These are phyloP conservation scores for Kodamaea suecica DNA, from an alignment of 1,139 yeast species.

Conservation along the genomic window DNA sequence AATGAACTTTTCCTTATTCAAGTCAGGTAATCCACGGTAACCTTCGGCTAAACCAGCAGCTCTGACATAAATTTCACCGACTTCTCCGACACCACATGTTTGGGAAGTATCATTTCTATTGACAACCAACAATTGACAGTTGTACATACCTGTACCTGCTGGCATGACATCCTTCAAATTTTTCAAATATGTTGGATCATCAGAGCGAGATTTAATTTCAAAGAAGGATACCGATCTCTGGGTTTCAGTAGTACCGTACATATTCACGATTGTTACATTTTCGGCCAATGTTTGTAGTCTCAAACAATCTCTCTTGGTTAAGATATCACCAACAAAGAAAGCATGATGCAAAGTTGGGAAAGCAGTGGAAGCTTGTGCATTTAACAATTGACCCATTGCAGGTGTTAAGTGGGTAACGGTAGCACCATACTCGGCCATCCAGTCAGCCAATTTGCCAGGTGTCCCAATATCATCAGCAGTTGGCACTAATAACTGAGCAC, in stretches of 20 bases:
- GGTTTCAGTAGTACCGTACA: conserved; percentile 99
- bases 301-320: conserved; percentile 94
- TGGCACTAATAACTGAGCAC: conserved; percentile 90
- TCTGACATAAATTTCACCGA: conserved; percentile 96
- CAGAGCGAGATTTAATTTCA: conserved; percentile 72
- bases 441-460: conserved; percentile 93
- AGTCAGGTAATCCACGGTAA: conserved; percentile 84
- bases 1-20: conserved; percentile 83
- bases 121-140: conserved; percentile 90
- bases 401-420: conserved; percentile 98
- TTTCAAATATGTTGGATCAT: conserved; percentile 72
- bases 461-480: conserved; percentile 98
- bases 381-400: conserved; percentile 96
- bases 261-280: conserved; percentile 87
- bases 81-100: conserved; percentile 97
- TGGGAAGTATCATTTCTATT: conserved; percentile 84
- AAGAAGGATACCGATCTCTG: conserved; percentile 96
- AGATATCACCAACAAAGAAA: conserved; percentile 95
- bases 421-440: conserved; percentile 92
- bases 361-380: conserved; percentile 93
- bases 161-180: conserved; percentile 95
- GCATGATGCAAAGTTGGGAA: conserved; percentile 91
- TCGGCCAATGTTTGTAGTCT: conserved; percentile 88
- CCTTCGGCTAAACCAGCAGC: conserved; percentile 99
- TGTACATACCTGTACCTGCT: conserved; percentile 96